Percentiles rank a stretch among this genome's conserved stretches.
Evolutionary conservation across 1,139 yeast genomes (phyloP).

Genomic region (Lodderomyces margitis): DNA sequence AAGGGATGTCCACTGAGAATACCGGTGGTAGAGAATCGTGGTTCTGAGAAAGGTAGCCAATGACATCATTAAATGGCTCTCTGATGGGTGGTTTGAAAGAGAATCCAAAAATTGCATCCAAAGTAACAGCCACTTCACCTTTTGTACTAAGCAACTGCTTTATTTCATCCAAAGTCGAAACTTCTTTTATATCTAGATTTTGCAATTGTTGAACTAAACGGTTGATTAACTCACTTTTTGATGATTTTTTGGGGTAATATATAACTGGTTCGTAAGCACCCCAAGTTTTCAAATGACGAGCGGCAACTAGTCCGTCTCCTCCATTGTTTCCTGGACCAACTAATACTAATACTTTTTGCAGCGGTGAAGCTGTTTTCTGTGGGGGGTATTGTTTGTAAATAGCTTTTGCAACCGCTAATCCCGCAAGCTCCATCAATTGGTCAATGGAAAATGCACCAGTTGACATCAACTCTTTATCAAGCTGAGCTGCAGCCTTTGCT

Average conservation of each 20-base stretch:
- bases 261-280: slow-evolving; percentile 70
- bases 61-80: slow-evolving; percentile 66
- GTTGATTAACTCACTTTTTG: slow-evolving; percentile 40
- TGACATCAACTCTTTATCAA: slow-evolving; percentile 88
- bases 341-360: slow-evolving; percentile 53
- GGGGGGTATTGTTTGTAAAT: slow-evolving; percentile 61
- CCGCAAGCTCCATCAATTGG: slow-evolving; percentile 96
- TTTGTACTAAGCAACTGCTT: slow-evolving; percentile 23
- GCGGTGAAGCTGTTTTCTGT: slow-evolving; percentile 20
- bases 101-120: slow-evolving; percentile 91
- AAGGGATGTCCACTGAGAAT: slow-evolving; percentile 85
- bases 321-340: slow-evolving; percentile 98
- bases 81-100: slow-evolving; percentile 89
- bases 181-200: slow-evolving; percentile 51
- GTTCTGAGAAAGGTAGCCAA: slow-evolving; percentile 43
- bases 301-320: slow-evolving; percentile 96
- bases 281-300: slow-evolving; percentile 80
- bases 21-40: slow-evolving; percentile 48
- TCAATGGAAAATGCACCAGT: slow-evolving; percentile 81
- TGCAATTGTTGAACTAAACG: slow-evolving; percentile 57
- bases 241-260: slow-evolving; percentile 62
- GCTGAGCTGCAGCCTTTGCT: slow-evolving; percentile 70
- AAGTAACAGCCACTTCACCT: slow-evolving; percentile 28
- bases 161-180: slow-evolving; percentile 36
- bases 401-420: slow-evolving; percentile 90